These are phyloP conservation scores for Liriodendron chinense DNA, from an alignment of 164 flowering plant genomes.

Conservation along the genomic window DNA sequence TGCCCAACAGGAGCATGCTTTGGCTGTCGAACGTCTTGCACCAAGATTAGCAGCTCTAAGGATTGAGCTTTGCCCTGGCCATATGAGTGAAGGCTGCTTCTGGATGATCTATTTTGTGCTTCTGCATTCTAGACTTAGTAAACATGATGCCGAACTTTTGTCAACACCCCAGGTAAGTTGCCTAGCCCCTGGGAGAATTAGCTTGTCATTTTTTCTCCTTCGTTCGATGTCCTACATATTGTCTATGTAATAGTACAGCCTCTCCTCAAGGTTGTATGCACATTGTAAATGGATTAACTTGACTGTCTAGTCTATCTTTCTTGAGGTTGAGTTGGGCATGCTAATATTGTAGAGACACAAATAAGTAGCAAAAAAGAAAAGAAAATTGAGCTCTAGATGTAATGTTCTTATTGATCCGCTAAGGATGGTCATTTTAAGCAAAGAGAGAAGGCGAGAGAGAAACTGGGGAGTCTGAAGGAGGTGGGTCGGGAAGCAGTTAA, in stretches of 20 bases:
- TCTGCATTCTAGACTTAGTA: conserved; percentile 80
- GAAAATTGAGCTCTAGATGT: too few species aligned
- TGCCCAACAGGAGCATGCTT: conserved; percentile 80
- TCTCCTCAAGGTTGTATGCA: neutral
- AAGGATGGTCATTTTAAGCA: too few species aligned
- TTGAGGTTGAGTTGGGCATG: neutral
- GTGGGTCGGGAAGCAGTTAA: too few species aligned
- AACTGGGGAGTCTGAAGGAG: too few species aligned
- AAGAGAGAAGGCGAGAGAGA: too few species aligned
- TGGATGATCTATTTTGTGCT: conserved; percentile 98
- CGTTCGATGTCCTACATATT: neutral
- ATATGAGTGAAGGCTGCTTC: conserved; percentile 86
- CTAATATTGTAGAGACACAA: too few species aligned
- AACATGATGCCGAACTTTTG: conserved; percentile 54
- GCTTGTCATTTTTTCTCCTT: neutral
- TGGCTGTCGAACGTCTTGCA: conserved; percentile 69
- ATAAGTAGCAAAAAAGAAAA: too few species aligned
- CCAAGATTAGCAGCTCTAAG: conserved; percentile 94
- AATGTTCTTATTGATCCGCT: too few species aligned
- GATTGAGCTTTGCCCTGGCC: conserved; percentile 87
- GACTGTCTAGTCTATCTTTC: neutral
- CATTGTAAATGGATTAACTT: neutral
- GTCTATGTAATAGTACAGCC: neutral
- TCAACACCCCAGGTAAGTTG: conserved; percentile 77
- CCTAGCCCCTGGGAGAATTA: neutral